Base-by-base conservation (phyloP, 129 eudicot genomes). In the Silybum marianum region DNA sequence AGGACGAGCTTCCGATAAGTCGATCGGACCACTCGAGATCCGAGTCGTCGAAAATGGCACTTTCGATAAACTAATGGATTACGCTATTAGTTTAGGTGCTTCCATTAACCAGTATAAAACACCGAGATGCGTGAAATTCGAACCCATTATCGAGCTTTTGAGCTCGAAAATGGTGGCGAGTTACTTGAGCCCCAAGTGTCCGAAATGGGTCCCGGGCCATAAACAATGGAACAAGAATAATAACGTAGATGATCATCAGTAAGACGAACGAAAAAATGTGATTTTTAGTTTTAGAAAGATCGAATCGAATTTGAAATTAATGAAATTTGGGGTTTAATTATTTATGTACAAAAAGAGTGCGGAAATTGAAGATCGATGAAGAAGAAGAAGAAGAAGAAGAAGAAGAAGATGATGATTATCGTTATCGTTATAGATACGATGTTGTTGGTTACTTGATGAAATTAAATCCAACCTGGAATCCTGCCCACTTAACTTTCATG, bases 1-100 rank as follows among this genome's bases (percentile, higher is more conserved):
- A 73, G 94, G 93, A 12, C 93, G 98, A 0, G 88, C 82, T 12
- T 88, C 87, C 1, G 92, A 89, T 74, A 85, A 92, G 77, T 91
- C 97, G 0, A 90, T 94, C 14, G 98, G 98, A 11, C 95, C 98
- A 1, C 97, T 94, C 2, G 97, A 94, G 87, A 91, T 94, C 81
- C 84, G 77, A 69, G 75, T 91, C 5, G 98, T 94, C 22, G 97
- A 91, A 67, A 66, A n/a, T 0, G 95, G 97, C 22, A 91, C 98
- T 0, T 94, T 94, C 38, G 97, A 94, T 79, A 91, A 91, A 84
- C 97, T 94, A 0, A 94, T 91, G 97, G 98, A 94, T 23, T 94
- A 90, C 71, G 97, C 95, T 4, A 90, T 91, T 2, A 86, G 95
- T 78, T 72, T 87, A 13, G 97, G 94, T 9, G 97, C 97, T 13